Evolutionary conservation across 2,329 filamentous ascomycete species (phyloP).

Genomic region (Colletotrichum spaethianum): DNA sequence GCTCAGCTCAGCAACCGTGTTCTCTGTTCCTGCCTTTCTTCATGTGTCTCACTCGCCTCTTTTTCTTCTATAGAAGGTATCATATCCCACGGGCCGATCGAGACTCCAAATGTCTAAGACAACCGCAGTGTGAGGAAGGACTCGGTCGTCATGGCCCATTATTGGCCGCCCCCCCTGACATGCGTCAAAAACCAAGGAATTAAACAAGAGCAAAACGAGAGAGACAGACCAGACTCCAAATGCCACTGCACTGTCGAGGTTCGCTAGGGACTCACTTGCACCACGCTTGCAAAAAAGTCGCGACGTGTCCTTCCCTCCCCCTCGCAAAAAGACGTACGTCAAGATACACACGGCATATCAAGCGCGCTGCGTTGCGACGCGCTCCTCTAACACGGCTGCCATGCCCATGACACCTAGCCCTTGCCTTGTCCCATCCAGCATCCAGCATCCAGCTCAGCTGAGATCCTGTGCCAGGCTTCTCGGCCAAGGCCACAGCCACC

Average conservation of each 20-base stretch:
- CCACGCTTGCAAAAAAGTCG: background rate
- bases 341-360: background rate
- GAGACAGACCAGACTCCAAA: background rate
- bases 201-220: background rate
- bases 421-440: conserved; percentile 2
- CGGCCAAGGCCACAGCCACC: background rate
- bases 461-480: background rate
- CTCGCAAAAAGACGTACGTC: background rate
- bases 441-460: conserved; percentile 1
- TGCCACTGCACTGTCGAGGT: background rate
- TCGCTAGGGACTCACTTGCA: background rate
- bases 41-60: background rate
- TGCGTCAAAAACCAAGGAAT: background rate
- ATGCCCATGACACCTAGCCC: background rate
- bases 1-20: background rate
- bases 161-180: background rate
- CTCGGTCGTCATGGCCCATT: background rate
- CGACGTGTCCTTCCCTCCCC: background rate
- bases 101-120: conserved; percentile 5
- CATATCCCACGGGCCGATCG: background rate
- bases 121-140: background rate
- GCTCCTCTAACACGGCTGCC: background rate
- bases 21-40: conserved; percentile 16
- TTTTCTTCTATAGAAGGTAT: background rate
- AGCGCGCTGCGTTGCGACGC: conserved; percentile 1